Evolutionary conservation across 352 stramenopile species (phyloP), one percentile per base, ranked within the genome.

Genomic region (Phytophthora quininea): DNA sequence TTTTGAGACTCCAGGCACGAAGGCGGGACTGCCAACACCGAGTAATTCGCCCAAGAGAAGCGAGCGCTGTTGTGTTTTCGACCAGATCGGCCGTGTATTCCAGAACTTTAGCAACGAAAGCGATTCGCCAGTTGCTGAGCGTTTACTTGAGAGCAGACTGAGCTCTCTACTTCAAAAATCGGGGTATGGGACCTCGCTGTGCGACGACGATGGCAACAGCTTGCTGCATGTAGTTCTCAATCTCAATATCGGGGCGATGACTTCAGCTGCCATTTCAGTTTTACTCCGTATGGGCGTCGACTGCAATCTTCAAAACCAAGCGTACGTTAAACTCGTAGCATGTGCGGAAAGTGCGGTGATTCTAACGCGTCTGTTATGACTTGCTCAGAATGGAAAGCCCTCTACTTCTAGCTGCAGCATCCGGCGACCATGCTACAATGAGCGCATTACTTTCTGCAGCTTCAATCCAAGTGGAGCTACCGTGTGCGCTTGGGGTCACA

Each of bases 391-490:
- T 65, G 7, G 79, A 91, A 61, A 83, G 75, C 7, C 71, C 80
- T 0, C 43, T 93, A n/a, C 52, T 91, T 0, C 65, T 90, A 4
- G 76, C 79, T 1, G 79, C 80, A 4, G 84, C 84, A 15, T 87
- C 82, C 3, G 80, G 84, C 7, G 82, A 88, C 27, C 12, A 62
- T 27, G 46, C 64, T 12, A 67, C 64, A 15, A 51, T 51, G 8
- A 63, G 15, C 4, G 49, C 57, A 33, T 33, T 73, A 2, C 64
- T 73, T 43, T 27, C 48, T 4, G 2, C 42, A 5, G 47, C 58
- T 35, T 49, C 12, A 1, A 75, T 89, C 27, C 58, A 77, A 38
- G 64, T 88, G 2, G 77, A 91, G 53, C 67, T 83, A 56, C 53
- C 62, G 2, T 88, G 76, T 24, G 62, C 67, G 47, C 57, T 86